Evolutionary conservation across 148 eudicot genomes (phyloP).

Genomic region (Pharnaceum exiguum): DNA sequence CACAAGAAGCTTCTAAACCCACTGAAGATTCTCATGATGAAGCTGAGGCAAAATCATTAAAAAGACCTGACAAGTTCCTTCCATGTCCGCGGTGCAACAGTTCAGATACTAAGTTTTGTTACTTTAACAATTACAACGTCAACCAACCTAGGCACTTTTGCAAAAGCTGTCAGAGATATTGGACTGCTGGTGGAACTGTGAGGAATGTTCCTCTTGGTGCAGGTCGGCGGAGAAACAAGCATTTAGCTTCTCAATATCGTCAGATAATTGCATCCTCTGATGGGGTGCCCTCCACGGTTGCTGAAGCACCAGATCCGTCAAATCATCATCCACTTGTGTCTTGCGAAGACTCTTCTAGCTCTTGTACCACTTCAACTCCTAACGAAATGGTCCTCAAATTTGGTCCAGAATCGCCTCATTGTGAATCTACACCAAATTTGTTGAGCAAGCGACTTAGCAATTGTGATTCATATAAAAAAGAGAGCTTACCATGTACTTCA

Average conservation of each 20-base stretch:
- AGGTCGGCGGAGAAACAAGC: slow-evolving; percentile 44
- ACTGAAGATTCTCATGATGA: slow-evolving; percentile 20
- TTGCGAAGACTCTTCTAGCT: slow-evolving; percentile 18
- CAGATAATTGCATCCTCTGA: slow-evolving; percentile 22
- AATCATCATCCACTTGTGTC: slow-evolving; percentile 19
- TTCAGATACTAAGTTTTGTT: slow-evolving; percentile 37
- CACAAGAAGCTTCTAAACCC: slow-evolving; percentile 2
- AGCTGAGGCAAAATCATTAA: slow-evolving; percentile 13
- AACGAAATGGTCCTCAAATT: slow-evolving; percentile 23
- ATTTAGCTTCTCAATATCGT: slow-evolving; percentile 29
- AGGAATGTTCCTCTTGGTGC: slow-evolving; percentile 47
- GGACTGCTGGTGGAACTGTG: slow-evolving; percentile 38
- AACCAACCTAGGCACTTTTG: slow-evolving; percentile 31
- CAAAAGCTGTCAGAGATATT: slow-evolving; percentile 30
- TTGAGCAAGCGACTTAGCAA: slow-evolving; percentile 6
- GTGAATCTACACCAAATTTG: slow-evolving; percentile 13
- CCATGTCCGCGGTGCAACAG: slow-evolving; percentile 50
- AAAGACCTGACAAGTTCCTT: slow-evolving; percentile 42
- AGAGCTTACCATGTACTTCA: slow-evolving; percentile 15
- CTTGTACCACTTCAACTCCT: slow-evolving; percentile 16
- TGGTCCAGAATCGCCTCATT: slow-evolving; percentile 19
- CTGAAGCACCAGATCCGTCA: slow-evolving; percentile 10
- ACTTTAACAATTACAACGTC: slow-evolving; percentile 31
- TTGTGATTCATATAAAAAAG: neutral
- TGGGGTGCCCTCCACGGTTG: slow-evolving; percentile 11